Percentiles rank a stretch among this genome's conserved stretches.
Evolutionary conservation across 257 asterid species (phyloP).

Genomic region (Nicotiana tabacum): DNA sequence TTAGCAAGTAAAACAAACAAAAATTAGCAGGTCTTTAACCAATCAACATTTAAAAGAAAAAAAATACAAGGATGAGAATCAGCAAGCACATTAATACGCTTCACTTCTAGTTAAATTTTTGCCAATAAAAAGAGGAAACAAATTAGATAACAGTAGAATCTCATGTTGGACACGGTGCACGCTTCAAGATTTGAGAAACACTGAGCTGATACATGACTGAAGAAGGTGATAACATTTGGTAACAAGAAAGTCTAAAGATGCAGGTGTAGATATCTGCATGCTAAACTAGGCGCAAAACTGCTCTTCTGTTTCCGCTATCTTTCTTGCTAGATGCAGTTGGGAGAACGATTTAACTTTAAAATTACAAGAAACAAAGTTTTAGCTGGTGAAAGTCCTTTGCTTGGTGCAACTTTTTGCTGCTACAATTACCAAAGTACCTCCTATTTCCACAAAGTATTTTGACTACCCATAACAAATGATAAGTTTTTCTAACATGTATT

Average conservation of each 20-base stretch:
- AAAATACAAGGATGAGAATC: neutral
- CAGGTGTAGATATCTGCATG: neutral
- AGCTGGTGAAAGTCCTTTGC: neutral
- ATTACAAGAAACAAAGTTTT: neutral
- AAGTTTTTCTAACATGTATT: no score
- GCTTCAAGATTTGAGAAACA: neutral
- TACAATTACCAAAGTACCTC: neutral
- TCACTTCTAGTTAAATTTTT: neutral
- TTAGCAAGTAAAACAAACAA: neutral
- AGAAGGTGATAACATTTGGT: neutral
- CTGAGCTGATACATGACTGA: neutral
- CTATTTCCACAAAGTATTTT: neutral
- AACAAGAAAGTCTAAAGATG: neutral
- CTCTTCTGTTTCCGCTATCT: neutral
- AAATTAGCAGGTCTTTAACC: neutral
- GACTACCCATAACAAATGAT: no score
- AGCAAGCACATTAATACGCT: neutral
- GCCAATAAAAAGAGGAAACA: neutral
- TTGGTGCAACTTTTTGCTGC: neutral
- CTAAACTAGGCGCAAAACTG: neutral
- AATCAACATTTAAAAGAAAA: neutral
- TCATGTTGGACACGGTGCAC: neutral
- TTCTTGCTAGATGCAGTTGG: neutral
- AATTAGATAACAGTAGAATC: neutral
- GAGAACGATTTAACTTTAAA: neutral